Evolutionary conservation across 176 grass and related monocot genomes (phyloP), one percentile per base, ranked within the genome.

Genomic region (Avena eriantha): DNA sequence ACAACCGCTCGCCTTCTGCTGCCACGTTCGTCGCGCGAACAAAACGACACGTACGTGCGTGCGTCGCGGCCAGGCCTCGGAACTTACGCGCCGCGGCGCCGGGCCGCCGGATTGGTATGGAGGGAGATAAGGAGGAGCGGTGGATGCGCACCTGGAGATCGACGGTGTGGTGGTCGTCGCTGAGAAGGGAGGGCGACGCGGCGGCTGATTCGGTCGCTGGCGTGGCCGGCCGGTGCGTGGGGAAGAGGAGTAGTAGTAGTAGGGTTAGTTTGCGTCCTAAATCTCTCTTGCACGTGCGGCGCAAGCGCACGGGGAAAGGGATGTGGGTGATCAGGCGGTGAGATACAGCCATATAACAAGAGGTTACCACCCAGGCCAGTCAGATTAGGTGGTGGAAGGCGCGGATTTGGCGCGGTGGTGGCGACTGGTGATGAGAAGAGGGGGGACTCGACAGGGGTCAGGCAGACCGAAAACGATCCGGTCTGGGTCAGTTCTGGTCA

Each of bases 401-500:
- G 1, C 29, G 29, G 22, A 8, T 80, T 61, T 39, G n/a, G 18
- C 7, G 49, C 56, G 56, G 56, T 12, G 55, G 41, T 19, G 69
- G 68, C 11, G 17, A 12, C 34, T 34, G 1, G 7, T 4, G 6
- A 15, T 2, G 14, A 8, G 2, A 3, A 39, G 34, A 1, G 1
- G 26, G 23, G 29, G 72, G 7, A 26, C 84, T 59, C 74, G 83
- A 78, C 84, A 31, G 29, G 22, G 49, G 74, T 45, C 54, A 56
- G 49, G 69, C 63, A 33, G 51, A 59, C 0, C 34, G 76, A 86
- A 86, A 79, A 76, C 24, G 64, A 86, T 86, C 76, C 50, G 84
- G 84, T 86, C 84, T 58, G 76, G 11, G 54, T 26, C 49, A 76
- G 6, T 58, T 79, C 75, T 69, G 75, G 63, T 69, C 75, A 86